Conservation (phyloP, 1,284 basidiomycete species). For the Lignosus rhinocerotis region DNA sequence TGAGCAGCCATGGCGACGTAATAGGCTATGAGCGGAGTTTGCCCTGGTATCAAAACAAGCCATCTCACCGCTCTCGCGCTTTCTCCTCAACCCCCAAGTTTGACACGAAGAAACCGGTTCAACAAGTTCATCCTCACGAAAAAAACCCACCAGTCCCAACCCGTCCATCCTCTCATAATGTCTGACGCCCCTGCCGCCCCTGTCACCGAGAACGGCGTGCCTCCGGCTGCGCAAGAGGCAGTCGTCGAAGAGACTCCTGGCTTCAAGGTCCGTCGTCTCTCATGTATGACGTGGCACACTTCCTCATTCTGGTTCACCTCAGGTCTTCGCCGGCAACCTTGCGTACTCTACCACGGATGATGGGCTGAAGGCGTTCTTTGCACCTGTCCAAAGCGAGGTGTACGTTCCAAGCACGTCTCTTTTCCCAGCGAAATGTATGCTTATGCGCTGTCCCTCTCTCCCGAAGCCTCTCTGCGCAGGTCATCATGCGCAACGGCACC, state of each 20-base stretch:
- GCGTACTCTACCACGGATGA: constrained; percentile 87
- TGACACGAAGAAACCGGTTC: constrained; percentile 80
- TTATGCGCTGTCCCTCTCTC: constrained; percentile 16
- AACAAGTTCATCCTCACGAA: constrained; percentile 58
- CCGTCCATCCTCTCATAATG: constrained; percentile 52
- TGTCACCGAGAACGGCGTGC: constrained; percentile 77
- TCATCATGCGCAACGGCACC: constrained; percentile 72
- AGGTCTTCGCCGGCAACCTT: constrained; percentile 90
- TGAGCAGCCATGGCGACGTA: constrained; percentile 36
- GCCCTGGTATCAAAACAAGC: constrained; percentile 34
- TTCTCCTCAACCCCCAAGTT: constrained; percentile 77
- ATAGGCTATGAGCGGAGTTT: constrained; percentile 35
- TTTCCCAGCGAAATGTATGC: constrained; percentile 6
- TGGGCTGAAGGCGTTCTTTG: constrained; percentile 88
- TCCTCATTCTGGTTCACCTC: constrained; percentile 22
- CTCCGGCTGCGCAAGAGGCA: constrained; percentile 69
- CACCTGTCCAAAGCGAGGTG: constrained; percentile 79
- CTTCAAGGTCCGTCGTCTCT: constrained; percentile 59
- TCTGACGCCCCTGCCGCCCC: constrained; percentile 83
- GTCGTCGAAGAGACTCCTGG: constrained; percentile 67
- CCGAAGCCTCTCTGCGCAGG: constrained; percentile 50
- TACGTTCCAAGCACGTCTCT: constrained; percentile 41
- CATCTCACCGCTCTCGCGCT: constrained; percentile 35
- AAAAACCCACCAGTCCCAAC: constrained; percentile 55
- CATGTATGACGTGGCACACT: constrained; percentile 33